Percentiles rank a stretch among this genome's conserved stretches.
Evolutionary conservation across 495 filamentous ascomycete genomes (phyloP).

Genomic region (Corynascus novoguineensis): DNA sequence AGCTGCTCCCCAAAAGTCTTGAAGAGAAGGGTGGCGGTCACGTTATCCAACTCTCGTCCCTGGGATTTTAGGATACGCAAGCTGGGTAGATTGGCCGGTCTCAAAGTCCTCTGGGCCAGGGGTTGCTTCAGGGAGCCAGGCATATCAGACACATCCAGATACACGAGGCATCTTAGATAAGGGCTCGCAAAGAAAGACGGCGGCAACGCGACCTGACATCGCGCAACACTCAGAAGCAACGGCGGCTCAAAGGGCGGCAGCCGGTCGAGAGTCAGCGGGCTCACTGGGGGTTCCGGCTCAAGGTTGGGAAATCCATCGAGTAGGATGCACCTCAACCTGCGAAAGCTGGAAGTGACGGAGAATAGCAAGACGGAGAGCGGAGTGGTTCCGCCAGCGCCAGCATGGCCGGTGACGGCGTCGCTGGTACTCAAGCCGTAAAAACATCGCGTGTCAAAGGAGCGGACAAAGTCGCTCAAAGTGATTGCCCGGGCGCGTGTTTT

Average conservation of each 20-base stretch:
- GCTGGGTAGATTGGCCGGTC: conserved; percentile 28
- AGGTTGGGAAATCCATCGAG: conserved; percentile 36
- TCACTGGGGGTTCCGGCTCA: conserved; percentile 25
- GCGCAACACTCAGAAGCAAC: conserved; percentile 34
- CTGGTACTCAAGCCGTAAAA: conserved; percentile 32
- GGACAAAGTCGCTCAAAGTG: conserved; percentile 20
- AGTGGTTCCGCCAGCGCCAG: background rate
- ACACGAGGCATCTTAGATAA: conserved; percentile 34
- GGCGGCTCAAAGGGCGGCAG: conserved; percentile 3
- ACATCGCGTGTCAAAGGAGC: conserved; percentile 34
- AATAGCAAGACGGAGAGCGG: background rate
- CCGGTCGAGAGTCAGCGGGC: background rate
- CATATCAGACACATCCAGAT: conserved; percentile 42
- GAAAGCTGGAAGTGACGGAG: conserved; percentile 5
- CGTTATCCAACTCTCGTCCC: conserved; percentile 36
- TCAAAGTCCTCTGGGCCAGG: conserved; percentile 25
- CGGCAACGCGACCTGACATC: conserved; percentile 30
- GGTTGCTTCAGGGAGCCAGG: conserved; percentile 28
- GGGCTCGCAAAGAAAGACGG: conserved; percentile 26
- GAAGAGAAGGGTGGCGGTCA: conserved; percentile 26
- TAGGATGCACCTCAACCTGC: conserved; percentile 34
- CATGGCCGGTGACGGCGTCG: conserved; percentile 28
- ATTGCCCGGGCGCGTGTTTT: conserved; percentile 18
- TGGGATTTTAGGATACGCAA: conserved; percentile 39
- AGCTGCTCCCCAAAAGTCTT: conserved; percentile 29